These are phyloP conservation scores for Hortiboletus flavorubellus DNA, from an alignment of 768 basidiomycete genomes.

Conservation along the genomic window DNA sequence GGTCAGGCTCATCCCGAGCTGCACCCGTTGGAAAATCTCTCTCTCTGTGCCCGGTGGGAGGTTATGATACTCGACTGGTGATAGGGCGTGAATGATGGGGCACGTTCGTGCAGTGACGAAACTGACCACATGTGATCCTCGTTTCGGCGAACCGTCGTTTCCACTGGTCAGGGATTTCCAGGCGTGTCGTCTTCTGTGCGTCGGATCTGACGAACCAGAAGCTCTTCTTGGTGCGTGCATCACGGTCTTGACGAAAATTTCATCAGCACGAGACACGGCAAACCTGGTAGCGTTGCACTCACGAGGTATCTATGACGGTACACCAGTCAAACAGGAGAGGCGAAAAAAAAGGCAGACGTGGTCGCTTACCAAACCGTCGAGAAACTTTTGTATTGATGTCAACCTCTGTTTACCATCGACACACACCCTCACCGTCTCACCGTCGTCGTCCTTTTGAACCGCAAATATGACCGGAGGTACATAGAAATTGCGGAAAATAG, in stretches of 20 bases:
- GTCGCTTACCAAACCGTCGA: conserved; percentile 41
- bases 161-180: conserved; percentile 51
- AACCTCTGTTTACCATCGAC: conserved; percentile 55
- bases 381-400: conserved; percentile 44
- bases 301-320: conserved; percentile 50
- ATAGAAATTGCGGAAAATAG: conserved; percentile 51
- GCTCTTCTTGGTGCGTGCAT: conserved; percentile 53
- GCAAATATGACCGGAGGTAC: conserved; percentile 51
- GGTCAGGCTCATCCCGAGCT: conserved; percentile 72
- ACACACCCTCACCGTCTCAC: conserved; percentile 40
- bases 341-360: background rate
- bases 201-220: conserved; percentile 61
- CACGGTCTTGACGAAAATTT: conserved; percentile 44
- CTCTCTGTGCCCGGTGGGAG: conserved; percentile 59
- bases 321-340: conserved; percentile 5
- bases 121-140: conserved; percentile 65
- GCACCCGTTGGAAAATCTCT: conserved; percentile 81
- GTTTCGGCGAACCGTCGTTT: conserved; percentile 53
- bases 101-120: background rate
- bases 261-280: conserved; percentile 11
- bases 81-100: background rate
- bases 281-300: conserved; percentile 20
- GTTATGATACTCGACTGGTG: conserved; percentile 62
- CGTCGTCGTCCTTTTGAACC: conserved; percentile 39
- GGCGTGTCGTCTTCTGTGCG: conserved; percentile 38